These are phyloP conservation scores for Chlorella vulgaris DNA, from an alignment of 139 green algal species.

Conservation along the genomic window DNA sequence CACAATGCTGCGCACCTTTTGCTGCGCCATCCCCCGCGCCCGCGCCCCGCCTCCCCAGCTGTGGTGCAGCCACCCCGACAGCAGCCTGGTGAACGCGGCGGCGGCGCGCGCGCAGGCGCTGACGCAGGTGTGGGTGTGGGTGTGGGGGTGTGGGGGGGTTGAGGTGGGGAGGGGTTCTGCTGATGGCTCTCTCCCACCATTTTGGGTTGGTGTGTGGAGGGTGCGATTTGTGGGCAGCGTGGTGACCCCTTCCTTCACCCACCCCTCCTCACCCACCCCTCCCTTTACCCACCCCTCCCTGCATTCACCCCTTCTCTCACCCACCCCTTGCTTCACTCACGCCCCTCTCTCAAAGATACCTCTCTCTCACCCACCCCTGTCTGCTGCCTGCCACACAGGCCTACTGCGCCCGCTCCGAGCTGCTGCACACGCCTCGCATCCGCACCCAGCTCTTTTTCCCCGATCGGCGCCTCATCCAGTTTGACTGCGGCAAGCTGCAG, in stretches of 20 bases:
- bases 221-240: too few species aligned
- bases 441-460: constrained; percentile 96
- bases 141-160: not conserved
- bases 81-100: constrained; percentile 41
- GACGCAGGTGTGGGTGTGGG: constrained; percentile 23
- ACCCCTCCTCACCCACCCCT: not conserved
- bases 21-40: constrained; percentile 85
- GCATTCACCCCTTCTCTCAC: not conserved
- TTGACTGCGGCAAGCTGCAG: constrained; percentile 94
- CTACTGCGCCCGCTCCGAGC: not conserved
- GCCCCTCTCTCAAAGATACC: not conserved
- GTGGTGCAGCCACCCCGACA: constrained; percentile 59
- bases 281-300: not conserved
- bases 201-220: too few species aligned
- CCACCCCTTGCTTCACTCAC: not conserved
- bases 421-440: constrained; percentile 76
- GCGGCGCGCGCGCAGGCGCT: constrained; percentile 33
- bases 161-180: not conserved
- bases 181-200: not conserved
- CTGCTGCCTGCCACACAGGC: not conserved
- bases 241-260: too few species aligned
- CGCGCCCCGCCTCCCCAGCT: constrained; percentile 57
- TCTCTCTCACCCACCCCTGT: not conserved
- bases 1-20: constrained; percentile 74
- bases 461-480: constrained; percentile 92